Base-by-base conservation (phyloP, 169 alveolate species). In the Cryptosporidium tyzzeri region DNA sequence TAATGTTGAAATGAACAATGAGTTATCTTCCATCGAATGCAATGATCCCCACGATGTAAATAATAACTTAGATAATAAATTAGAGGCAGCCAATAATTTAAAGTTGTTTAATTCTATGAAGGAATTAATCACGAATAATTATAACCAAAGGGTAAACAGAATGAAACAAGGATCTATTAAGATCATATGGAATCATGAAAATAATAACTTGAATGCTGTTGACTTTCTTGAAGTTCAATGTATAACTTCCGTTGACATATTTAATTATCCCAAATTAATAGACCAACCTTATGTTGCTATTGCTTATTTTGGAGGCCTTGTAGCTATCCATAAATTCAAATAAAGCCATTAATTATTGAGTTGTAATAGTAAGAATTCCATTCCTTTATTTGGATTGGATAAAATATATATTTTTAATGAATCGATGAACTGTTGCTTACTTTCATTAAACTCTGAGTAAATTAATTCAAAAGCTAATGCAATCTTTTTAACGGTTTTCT, bases 211-310 rank as follows among this genome's bases (percentile, higher is more conserved):
- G 31, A 65, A 58, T 39, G 59, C 59, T 23, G 23, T 67, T 4
- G 89, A 80, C 9, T 62, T 62, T 44, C 75, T 80, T 26, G 89
- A 80, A 23, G 89, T 80, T 33, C 89, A 80, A 31, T 80, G 74
- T 45, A 26, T 65, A 21, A 62, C 71, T 18, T 44, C 73, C 29
- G 45, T 80, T 23, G 89, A 80, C 44, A 80, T 80, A 1, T 45
- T 80, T 59, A 16, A 58, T 31, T 80, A 80, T 80, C 89, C 89
- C n/a, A 37, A 44, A 65, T 26, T 80, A 29, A 65, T 65, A 3
- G 26, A 44, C 70, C 89, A 80, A 35, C 80, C 89, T 2, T 80
- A 58, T 45, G 58, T 62, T 14, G 89, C 89, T 31, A 80, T 80
- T 10, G 55, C 89, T 21, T 80, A 80, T 65, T 80, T 80, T 31